Base-by-base conservation (phyloP, 805 yeast genomes). In the Metschnikowia corniflorae region DNA sequence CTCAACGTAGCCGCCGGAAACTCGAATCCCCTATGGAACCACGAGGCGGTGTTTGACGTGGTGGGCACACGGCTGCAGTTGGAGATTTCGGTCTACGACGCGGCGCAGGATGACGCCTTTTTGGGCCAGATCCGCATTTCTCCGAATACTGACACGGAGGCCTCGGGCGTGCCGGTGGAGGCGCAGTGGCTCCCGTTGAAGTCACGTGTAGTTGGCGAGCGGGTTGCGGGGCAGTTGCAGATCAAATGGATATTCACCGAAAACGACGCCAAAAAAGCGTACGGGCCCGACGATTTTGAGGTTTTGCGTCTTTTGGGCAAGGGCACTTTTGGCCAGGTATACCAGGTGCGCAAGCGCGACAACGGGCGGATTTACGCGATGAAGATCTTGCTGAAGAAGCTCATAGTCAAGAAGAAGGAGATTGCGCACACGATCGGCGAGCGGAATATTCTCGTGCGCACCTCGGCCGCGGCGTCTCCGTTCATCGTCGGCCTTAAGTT, bases 381-480 rank as follows among this genome's bases (percentile, higher is more conserved):
- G 98, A 93, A 93, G 65, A 95, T 91, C 19, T 75, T 93, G 36
- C 84, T 95, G 17, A 93, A 93, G 61, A 89, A 89, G 59, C 91
- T 88, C 29, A 93, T 93, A 60, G 96, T 93, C 33, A 88, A 86
- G 61, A 93, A 93, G 73, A 91, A 91, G 62, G 98, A 93, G 65
- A 84, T 93, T 51, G 97, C 97, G 0, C 98, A 93, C 62, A 93
- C 98, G 2, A 87, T 93, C 53, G 97, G 97, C 22, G 98, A 93
- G 68, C 75, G 98, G 52, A 86, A 93, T 60, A 93, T 93, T 48
- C 68, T 93, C 41, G 98, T 91, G 16, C 78, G 95, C 51, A 91
- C 98, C 2, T 84, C 95, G 6, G 80, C 88, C 27, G 82, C 91
- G 16, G 82, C 83, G 15, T 82, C 88, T 10, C 86, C 95, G n/a